phyloP scores from a whole-genome alignment of 352 stramenopile genomes.

The Globisporangium nagaii region DNA sequence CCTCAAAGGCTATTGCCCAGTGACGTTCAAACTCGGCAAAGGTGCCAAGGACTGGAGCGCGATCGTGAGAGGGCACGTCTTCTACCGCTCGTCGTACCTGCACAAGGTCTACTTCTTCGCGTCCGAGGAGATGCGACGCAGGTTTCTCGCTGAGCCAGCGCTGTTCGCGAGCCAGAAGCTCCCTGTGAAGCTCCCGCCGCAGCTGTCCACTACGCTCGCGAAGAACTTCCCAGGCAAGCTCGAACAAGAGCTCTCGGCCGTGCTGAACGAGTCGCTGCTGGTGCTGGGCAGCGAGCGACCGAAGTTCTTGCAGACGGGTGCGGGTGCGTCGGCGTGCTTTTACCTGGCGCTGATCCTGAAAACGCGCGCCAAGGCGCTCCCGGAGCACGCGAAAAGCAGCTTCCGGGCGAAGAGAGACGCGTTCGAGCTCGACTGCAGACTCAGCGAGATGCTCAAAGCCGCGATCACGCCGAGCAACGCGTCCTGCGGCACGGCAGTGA shows the following conservation, averaged over 20 bases:
- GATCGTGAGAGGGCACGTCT: conserved; percentile 49
- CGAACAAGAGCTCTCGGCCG: conserved; percentile 53
- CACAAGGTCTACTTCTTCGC: conserved; percentile 57
- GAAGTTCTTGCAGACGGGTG: conserved; percentile 48
- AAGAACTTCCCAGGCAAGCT: conserved; percentile 51
- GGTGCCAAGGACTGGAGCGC: conserved; percentile 34
- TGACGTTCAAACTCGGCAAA: conserved; percentile 43
- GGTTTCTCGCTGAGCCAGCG: conserved; percentile 42
- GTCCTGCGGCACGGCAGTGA: conserved; percentile 46
- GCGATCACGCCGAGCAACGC: conserved; percentile 25
- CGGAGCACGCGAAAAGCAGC: conserved; percentile 16
- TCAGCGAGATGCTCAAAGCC: conserved; percentile 40
- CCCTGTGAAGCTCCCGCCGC: conserved; percentile 58
- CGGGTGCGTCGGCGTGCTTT: conserved; percentile 36
- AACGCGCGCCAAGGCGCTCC: conserved; percentile 18
- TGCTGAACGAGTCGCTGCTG: conserved; percentile 60
- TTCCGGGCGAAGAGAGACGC: conserved; percentile 18
- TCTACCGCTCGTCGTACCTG: conserved; percentile 55
- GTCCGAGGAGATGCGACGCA: conserved; percentile 35
- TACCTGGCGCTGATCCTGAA: conserved; percentile 61
- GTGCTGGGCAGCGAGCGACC: conserved; percentile 42
- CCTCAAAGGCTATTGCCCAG: conserved; percentile 69
- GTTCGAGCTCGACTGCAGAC: conserved; percentile 51
- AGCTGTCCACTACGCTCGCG: conserved; percentile 26
- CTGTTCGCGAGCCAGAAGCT: conserved; percentile 37